Evolutionary conservation across 1,284 basidiomycete species (phyloP).

Genomic region (Naganishia sp.): DNA sequence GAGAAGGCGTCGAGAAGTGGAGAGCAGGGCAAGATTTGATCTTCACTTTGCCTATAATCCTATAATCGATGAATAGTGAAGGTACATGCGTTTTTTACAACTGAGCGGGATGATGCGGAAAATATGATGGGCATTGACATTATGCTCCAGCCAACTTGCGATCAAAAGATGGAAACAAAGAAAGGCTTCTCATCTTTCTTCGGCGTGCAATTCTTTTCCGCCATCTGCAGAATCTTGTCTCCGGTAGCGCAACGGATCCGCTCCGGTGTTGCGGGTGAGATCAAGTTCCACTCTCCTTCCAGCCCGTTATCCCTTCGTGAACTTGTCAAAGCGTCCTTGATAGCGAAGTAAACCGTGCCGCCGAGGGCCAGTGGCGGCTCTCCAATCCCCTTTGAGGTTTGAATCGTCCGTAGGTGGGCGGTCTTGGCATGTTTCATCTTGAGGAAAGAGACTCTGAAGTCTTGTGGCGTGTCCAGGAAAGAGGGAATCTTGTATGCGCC

Average conservation of each 20-base stretch:
- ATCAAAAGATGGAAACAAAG: conserved; percentile 44
- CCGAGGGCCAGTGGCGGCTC: conserved; percentile 52
- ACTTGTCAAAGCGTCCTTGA: conserved; percentile 46
- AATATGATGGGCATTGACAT: no score
- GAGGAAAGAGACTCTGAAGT: conserved; percentile 48
- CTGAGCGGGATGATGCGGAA: no score
- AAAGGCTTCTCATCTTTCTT: conserved; percentile 46
- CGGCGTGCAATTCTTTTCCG: conserved; percentile 38
- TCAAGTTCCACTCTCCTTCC: conserved; percentile 40
- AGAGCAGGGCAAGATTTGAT: no score
- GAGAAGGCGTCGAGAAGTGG: no score
- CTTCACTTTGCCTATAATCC: no score
- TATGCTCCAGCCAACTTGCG: not conserved
- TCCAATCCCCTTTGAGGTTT: conserved; percentile 35
- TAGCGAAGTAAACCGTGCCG: conserved; percentile 45
- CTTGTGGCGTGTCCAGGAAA: conserved; percentile 48
- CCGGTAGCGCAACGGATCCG: conserved; percentile 46
- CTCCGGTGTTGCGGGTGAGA: conserved; percentile 48
- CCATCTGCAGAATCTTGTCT: conserved; percentile 40
- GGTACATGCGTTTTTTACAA: no score
- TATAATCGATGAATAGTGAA: no score
- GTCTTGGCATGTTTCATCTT: conserved; percentile 39
- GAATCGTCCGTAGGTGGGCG: conserved; percentile 32
- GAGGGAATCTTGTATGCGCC: conserved; percentile 52
- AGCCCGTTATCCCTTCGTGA: conserved; percentile 42